Evolutionary conservation across 306 rosid genomes (phyloP).

Genomic region (Citrullus amarus): DNA sequence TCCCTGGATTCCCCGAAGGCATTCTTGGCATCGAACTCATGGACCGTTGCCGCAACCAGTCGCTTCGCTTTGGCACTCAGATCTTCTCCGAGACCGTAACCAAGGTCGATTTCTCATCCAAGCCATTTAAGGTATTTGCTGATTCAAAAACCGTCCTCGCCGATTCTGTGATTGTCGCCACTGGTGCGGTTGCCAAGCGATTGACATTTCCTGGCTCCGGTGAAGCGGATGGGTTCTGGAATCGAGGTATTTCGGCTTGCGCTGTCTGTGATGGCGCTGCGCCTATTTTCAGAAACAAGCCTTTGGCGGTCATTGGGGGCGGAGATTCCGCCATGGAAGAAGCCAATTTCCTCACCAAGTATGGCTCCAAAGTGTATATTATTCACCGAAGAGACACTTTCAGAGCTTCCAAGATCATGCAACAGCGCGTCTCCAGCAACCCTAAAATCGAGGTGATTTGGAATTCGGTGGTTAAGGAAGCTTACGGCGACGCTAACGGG

Average conservation of each 20-base stretch:
- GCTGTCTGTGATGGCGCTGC: conserved; percentile 93
- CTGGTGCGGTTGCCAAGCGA: conserved; percentile 79
- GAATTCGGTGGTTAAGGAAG: conserved; percentile 59
- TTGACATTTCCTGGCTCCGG: conserved; percentile 52
- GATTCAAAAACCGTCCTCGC: conserved; percentile 35
- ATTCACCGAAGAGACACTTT: conserved; percentile 69
- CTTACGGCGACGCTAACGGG: conserved; percentile 32
- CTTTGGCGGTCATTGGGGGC: conserved; percentile 70
- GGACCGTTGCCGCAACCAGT: conserved; percentile 59
- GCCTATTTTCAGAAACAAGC: conserved; percentile 61
- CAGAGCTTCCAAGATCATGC: conserved; percentile 87
- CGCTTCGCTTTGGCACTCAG: conserved; percentile 62
- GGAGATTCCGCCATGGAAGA: conserved; percentile 96
- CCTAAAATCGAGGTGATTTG: conserved; percentile 59
- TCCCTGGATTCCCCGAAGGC: conserved; percentile 77
- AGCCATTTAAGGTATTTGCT: conserved; percentile 50
- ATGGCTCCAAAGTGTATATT: conserved; percentile 62
- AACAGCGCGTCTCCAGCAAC: conserved; percentile 46
- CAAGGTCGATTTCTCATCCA: conserved; percentile 52
- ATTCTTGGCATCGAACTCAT: conserved; percentile 62
- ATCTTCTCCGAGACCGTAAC: conserved; percentile 65
- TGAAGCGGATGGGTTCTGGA: conserved; percentile 66
- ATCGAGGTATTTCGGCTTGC: conserved; percentile 81
- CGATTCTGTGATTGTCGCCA: conserved; percentile 34
- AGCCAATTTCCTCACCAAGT: conserved; percentile 74